Evolutionary conservation across 768 basidiomycete species (phyloP), one percentile per base, ranked within the genome.

Genomic region (Agrocybe praecox): DNA sequence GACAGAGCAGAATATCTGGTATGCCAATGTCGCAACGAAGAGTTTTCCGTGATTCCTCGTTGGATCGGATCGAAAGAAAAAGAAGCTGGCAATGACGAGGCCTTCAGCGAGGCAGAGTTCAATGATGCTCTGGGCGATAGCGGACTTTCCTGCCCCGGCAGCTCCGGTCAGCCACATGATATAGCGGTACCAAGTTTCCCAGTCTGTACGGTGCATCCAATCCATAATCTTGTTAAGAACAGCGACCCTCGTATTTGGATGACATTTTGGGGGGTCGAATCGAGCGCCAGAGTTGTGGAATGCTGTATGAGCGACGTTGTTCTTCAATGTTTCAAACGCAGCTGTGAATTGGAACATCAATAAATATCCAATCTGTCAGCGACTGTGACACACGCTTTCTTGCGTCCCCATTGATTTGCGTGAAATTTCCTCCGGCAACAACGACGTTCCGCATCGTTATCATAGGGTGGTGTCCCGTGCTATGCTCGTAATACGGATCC

Each of bases 221-320:
- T 44, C 42, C 19, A 50, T 48, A 29, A 65, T 58, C 1, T 36
- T 19, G 23, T 48, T 12, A 1, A 62, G 26, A 1, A 62, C 26
- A 9, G 47, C 56, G 19, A 22, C 45, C 4, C 64, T 59, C 8
- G 64, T 65, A 14, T 56, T 26, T 2, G 56, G 58, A 24, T 65
- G 56, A 24, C 62, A 63, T 43, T 55, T 51, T 2, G 62, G 59
- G 4, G 59, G 47, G 32, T 51, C 42, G 24, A 44, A 49, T 9
- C 62, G 59, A 15, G 36, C 36, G 5, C 36, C 29, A 9, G 59
- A 57, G 49, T 63, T 33, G 11, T 53, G 50, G 14, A 52, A 18
- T 8, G 59, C 62, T 73, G 19, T 74, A 70, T 9, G 74, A 65
- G n/a, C 77, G 55, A 2, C 73, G 56, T 9, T 67, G 65, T 15